These are phyloP conservation scores for Penicillium cosmopolitanum DNA, from an alignment of 495 filamentous ascomycete species.

Conservation along the genomic window DNA sequence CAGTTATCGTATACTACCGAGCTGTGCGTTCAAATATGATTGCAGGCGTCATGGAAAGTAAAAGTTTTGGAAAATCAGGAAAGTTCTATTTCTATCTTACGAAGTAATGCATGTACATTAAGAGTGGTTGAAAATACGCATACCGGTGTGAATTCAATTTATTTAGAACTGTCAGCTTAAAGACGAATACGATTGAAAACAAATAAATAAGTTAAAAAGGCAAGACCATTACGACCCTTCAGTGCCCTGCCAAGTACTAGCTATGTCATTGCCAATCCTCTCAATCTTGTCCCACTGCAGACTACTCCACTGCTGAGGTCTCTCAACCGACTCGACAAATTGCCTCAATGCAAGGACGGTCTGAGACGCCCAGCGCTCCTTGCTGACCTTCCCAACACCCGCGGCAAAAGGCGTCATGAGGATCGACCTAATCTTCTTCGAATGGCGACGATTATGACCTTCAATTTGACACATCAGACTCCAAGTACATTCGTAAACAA, in stretches of 20 bases:
- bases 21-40: conserved; percentile 27
- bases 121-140: background rate
- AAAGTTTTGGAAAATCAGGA: conserved; percentile 8
- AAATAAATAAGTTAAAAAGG: background rate
- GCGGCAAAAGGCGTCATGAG: conserved; percentile 55
- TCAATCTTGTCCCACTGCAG: conserved; percentile 37
- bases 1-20: conserved; percentile 36
- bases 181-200: background rate
- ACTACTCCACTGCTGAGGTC: conserved; percentile 34
- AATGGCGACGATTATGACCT: conserved; percentile 39
- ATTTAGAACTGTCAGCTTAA: no score
- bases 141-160: no score
- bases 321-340: conserved; percentile 45
- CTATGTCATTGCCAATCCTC: conserved; percentile 30
- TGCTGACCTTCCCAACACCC: conserved; percentile 47
- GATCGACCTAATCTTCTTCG: conserved; percentile 41
- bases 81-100: conserved; percentile 22
- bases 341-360: conserved; percentile 53
- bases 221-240: background rate
- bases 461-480: conserved; percentile 51
- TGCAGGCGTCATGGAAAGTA: conserved; percentile 32
- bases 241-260: conserved; percentile 26
- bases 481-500: conserved; percentile 59
- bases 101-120: conserved; percentile 11
- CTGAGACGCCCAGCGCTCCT: conserved; percentile 52